These are phyloP conservation scores for Cardamine occulta DNA, from an alignment of 345 rosid genomes.

Conservation along the genomic window DNA sequence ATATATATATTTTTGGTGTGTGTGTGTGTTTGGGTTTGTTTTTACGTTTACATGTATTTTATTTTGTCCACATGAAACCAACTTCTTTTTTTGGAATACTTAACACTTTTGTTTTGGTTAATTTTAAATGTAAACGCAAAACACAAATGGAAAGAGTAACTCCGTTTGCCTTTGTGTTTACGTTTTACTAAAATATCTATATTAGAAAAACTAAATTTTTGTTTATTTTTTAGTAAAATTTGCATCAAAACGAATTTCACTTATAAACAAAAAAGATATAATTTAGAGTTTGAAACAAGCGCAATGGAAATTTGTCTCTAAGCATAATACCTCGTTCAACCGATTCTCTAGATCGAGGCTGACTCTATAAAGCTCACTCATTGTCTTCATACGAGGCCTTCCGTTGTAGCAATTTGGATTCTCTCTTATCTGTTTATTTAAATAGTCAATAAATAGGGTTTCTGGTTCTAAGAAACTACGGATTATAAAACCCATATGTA, in stretches of 20 bases:
- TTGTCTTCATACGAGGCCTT: conserved; percentile 72
- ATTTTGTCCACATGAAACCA: background rate
- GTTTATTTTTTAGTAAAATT: background rate
- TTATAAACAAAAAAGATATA: too few species aligned
- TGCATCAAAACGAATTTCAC: background rate
- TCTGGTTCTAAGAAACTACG: background rate
- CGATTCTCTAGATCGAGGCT: conserved; percentile 63
- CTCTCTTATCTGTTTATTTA: conserved; percentile 52
- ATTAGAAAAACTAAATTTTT: background rate
- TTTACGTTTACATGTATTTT: background rate
- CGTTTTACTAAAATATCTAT: background rate
- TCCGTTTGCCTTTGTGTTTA: too few species aligned
- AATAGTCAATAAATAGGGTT: background rate
- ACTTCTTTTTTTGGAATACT: too few species aligned
- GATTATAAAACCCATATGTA: background rate
- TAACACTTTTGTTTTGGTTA: too few species aligned
- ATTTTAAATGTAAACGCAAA: too few species aligned
- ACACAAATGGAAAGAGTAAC: too few species aligned
- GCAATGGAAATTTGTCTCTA: background rate
- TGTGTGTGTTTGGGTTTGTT: too few species aligned
- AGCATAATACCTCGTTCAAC: conserved; percentile 54
- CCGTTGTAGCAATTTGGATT: conserved; percentile 81
- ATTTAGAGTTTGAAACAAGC: background rate
- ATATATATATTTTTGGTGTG: background rate
- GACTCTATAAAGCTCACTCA: conserved; percentile 54